phyloP scores from a whole-genome alignment of 2,329 filamentous ascomycete species.

The Bipolaris bicolor region DNA sequence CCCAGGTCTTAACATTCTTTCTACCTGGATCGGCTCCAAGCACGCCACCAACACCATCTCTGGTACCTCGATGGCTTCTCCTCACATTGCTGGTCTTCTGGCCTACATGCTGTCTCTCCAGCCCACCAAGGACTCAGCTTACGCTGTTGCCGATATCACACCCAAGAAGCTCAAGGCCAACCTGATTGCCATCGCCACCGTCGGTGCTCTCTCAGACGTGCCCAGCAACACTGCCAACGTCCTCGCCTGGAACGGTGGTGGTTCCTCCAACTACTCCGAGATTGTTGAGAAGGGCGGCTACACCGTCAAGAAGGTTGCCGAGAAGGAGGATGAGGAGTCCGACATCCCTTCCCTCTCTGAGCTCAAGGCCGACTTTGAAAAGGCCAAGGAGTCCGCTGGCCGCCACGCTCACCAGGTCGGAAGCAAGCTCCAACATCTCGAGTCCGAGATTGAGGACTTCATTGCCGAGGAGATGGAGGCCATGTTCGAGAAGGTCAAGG shows the following conservation, averaged over 20 bases:
- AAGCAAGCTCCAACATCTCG: slow-evolving; percentile 56
- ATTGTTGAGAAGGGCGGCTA: slow-evolving; percentile 79
- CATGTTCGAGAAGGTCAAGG: slow-evolving; percentile 61
- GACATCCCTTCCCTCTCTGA: slow-evolving; percentile 46
- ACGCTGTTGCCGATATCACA: slow-evolving; percentile 85
- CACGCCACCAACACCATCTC: slow-evolving; percentile 98
- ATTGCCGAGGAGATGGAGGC: slow-evolving; percentile 57
- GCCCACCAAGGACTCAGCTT: slow-evolving; percentile 87
- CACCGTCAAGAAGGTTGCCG: slow-evolving; percentile 53
- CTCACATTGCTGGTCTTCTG: slow-evolving; percentile 93
- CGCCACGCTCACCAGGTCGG: slow-evolving; percentile 53
- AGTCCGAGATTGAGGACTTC: slow-evolving; percentile 54
- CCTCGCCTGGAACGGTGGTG: slow-evolving; percentile 98
- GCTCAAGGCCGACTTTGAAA: slow-evolving; percentile 46
- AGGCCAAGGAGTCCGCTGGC: slow-evolving; percentile 47
- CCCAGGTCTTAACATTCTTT: slow-evolving; percentile 93
- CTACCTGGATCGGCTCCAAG: slow-evolving; percentile 97
- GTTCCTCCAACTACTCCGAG: slow-evolving; percentile 85
- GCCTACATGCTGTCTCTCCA: slow-evolving; percentile 98
- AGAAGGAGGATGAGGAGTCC: slow-evolving; percentile 46
- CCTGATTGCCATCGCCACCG: slow-evolving; percentile 82
- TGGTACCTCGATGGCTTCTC: slow-evolving; percentile 98
- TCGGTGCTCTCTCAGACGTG: slow-evolving; percentile 78
- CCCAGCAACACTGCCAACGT: slow-evolving; percentile 88
- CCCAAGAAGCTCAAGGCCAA: slow-evolving; percentile 93